phyloP scores from a whole-genome alignment of 768 basidiomycete species.

The Agaricus sinodeliciosus region DNA sequence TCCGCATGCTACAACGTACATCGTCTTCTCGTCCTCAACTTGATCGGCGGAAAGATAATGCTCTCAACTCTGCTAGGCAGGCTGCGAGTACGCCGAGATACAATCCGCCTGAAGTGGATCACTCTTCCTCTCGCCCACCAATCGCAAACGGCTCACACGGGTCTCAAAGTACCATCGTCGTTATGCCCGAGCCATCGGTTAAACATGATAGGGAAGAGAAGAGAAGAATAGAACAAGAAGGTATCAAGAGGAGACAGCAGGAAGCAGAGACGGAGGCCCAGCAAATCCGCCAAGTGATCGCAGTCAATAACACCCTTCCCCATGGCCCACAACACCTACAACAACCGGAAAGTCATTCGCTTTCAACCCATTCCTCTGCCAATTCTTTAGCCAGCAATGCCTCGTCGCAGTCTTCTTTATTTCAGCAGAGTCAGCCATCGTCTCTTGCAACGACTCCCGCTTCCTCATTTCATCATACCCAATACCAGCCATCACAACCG shows the following conservation, averaged over 20 bases:
- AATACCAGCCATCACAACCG: background rate
- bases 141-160: slow-evolving; percentile 17
- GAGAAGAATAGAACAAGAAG: slow-evolving; percentile 48
- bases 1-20: slow-evolving; percentile 17
- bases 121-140: slow-evolving; percentile 24
- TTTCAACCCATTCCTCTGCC: slow-evolving; percentile 8
- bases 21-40: background rate
- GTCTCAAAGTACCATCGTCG: slow-evolving; percentile 21
- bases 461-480: background rate
- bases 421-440: background rate
- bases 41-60: slow-evolving; percentile 18
- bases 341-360: background rate
- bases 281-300: slow-evolving; percentile 30
- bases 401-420: slow-evolving; percentile 7
- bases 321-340: background rate
- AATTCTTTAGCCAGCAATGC: slow-evolving; percentile 10
- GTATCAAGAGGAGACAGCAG: slow-evolving; percentile 49
- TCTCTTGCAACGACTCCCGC: slow-evolving; percentile 1
- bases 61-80: slow-evolving; percentile 15
- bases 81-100: background rate
- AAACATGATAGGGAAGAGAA: slow-evolving; percentile 26
- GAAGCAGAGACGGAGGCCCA: slow-evolving; percentile 50
- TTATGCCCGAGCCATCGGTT: slow-evolving; percentile 18
- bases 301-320: slow-evolving; percentile 18
- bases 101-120: slow-evolving; percentile 17